Evolutionary conservation across 1,139 yeast genomes (phyloP).

Genomic region (Kazachstania sp.): DNA sequence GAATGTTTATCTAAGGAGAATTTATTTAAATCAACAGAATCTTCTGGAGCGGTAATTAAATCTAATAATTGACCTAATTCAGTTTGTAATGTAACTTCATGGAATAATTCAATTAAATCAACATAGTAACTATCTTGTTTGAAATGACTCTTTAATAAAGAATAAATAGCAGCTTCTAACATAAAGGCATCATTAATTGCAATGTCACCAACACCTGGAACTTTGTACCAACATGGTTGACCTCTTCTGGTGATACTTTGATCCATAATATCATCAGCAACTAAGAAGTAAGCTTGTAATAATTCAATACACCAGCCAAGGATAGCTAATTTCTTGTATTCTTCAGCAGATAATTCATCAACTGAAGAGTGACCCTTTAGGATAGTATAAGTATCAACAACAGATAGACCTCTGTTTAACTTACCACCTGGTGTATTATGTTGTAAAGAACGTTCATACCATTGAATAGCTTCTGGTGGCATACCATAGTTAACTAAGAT

Average conservation of each 20-base stretch:
- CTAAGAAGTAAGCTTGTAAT: constrained; percentile 92
- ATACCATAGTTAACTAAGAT: constrained; percentile 64
- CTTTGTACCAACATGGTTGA: constrained; percentile 95
- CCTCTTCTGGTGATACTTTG: constrained; percentile 95
- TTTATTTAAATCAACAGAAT: constrained; percentile 76
- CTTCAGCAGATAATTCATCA: constrained; percentile 54
- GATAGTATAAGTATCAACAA: constrained; percentile 82
- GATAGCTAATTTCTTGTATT: constrained; percentile 77
- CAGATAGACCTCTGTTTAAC: constrained; percentile 91
- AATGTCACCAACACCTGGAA: constrained; percentile 72
- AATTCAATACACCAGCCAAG: constrained; percentile 96
- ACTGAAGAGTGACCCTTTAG: constrained; percentile 53
- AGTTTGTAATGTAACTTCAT: constrained; percentile 92
- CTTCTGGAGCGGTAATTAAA: constrained; percentile 95
- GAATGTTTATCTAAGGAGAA: constrained; percentile 87
- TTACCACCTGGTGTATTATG: constrained; percentile 97
- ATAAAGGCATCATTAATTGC: constrained; percentile 97
- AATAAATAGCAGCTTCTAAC: constrained; percentile 92
- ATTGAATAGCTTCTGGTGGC: constrained; percentile 76
- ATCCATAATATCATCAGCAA: constrained; percentile 99
- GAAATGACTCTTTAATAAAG: constrained; percentile 83
- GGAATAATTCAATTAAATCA: constrained; percentile 85
- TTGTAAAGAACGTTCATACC: constrained; percentile 69
- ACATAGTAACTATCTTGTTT: constrained; percentile 73
- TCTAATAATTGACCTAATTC: constrained; percentile 95